phyloP scores from a whole-genome alignment of 495 filamentous ascomycete species.

The Pseudomonodictys pantanalensis region DNA sequence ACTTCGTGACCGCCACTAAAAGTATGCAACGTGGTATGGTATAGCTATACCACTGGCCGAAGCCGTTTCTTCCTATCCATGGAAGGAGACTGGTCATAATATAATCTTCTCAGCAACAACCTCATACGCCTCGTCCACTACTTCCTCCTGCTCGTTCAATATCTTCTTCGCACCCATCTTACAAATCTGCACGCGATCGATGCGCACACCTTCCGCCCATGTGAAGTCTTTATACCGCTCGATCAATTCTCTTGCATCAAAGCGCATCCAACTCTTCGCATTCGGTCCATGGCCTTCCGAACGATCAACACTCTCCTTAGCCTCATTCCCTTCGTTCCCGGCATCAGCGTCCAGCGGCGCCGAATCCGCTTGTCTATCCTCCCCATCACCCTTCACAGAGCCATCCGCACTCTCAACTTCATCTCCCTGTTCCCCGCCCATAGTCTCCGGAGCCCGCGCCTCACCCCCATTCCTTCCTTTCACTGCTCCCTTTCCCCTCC shows the following conservation, averaged over 20 bases:
- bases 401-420: background rate
- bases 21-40: too few relatives aligned
- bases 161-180: constrained; percentile 46
- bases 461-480: constrained; percentile 18
- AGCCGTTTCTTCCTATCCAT: too few relatives aligned
- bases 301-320: constrained; percentile 14
- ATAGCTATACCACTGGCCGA: too few relatives aligned
- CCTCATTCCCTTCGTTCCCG: too few relatives aligned
- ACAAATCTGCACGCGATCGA: constrained; percentile 43
- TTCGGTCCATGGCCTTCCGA: constrained; percentile 33
- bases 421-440: background rate
- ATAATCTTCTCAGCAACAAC: constrained; percentile 22
- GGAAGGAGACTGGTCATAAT: too few relatives aligned
- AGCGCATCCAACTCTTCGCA: constrained; percentile 32
- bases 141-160: constrained; percentile 31
- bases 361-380: background rate
- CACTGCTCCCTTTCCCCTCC: constrained; percentile 38
- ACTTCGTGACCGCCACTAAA: too few relatives aligned
- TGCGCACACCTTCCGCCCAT: constrained; percentile 38
- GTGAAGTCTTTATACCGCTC: constrained; percentile 37
- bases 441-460: background rate
- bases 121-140: constrained; percentile 41
- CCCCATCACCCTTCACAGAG: background rate
- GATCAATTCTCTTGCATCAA: constrained; percentile 42
- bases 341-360: too few relatives aligned